Evolutionary conservation across 2,329 filamentous ascomycete species (phyloP).

Genomic region (Exophiala phaeomuriformis): DNA sequence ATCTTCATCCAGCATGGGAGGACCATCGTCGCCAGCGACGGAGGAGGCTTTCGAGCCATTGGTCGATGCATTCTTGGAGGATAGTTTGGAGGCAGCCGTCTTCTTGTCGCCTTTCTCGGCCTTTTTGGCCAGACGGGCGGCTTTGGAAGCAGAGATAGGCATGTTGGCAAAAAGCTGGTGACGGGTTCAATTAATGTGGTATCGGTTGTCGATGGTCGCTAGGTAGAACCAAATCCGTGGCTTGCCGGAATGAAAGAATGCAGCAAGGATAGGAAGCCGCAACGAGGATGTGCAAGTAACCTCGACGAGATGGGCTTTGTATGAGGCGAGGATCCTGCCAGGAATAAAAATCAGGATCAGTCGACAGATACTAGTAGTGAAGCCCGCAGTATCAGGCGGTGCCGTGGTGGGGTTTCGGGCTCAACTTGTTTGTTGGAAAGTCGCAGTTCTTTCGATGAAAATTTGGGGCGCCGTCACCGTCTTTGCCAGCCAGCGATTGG

Average conservation of each 20-base stretch:
- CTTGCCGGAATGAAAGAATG: not conserved
- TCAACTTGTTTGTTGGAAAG: not conserved
- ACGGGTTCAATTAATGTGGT: too few relatives aligned
- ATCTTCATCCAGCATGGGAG: constrained; percentile 56
- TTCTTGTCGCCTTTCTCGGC: constrained; percentile 55
- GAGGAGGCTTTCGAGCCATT: constrained; percentile 49
- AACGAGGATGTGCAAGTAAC: not conserved
- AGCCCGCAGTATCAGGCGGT: not conserved
- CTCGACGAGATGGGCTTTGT: too few relatives aligned
- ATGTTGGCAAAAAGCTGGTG: constrained; percentile 36
- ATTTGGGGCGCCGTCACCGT: not conserved
- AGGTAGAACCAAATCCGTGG: not conserved
- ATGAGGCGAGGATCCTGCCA: not conserved
- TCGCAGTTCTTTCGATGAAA: not conserved
- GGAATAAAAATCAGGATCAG: not conserved
- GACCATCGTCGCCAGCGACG: constrained; percentile 61
- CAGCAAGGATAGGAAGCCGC: not conserved
- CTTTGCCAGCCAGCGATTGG: not conserved
- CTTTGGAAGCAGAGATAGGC: constrained; percentile 60
- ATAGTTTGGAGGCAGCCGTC: constrained; percentile 63
- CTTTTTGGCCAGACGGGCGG: constrained; percentile 62
- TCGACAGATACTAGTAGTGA: not conserved
- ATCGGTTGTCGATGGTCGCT: too few relatives aligned
- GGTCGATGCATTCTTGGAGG: constrained; percentile 54
- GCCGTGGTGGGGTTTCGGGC: not conserved